A percentile compares a stretch with the other conserved stretches of the same genome.
These are phyloP conservation scores for Suillus tomentosus DNA, from an alignment of 768 basidiomycete genomes.

Conservation along the genomic window DNA sequence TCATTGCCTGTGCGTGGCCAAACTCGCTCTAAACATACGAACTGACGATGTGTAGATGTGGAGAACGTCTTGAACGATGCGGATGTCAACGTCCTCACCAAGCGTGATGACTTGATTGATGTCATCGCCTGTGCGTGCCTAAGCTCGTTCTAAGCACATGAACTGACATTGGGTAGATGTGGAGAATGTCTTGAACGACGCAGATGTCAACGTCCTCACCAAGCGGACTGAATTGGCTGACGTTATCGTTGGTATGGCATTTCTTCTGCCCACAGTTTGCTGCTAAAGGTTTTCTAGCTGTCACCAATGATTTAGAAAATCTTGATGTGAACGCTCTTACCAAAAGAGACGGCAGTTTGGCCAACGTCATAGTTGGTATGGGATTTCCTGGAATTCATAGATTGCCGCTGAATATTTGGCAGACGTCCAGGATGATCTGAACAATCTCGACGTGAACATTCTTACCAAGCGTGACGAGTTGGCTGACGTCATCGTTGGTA, in stretches of 20 bases:
- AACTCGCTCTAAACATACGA: too few species aligned
- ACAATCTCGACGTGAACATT: not conserved
- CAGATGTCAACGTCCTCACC: not conserved
- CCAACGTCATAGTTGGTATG: not conserved
- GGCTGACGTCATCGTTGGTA: not conserved
- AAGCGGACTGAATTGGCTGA: not conserved
- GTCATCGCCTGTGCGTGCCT: not conserved
- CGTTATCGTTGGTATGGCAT: not conserved
- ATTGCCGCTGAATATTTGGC: not conserved
- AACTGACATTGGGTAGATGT: too few species aligned
- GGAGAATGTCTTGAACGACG: too few species aligned
- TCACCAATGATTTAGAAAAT: not conserved
- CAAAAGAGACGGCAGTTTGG: too few species aligned
- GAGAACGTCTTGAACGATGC: too few species aligned
- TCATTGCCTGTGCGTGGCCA: not conserved
- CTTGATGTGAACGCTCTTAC: not conserved
- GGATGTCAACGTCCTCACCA: not conserved
- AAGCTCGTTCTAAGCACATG: too few species aligned
- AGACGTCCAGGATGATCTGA: not conserved
- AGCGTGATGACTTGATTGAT: too few species aligned
- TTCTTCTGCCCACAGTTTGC: not conserved
- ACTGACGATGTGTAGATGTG: too few species aligned
- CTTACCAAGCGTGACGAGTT: not conserved
- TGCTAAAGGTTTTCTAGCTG: not conserved
- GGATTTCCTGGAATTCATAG: not conserved